Base-by-base conservation (phyloP, 2,329 filamentous ascomycete species). In the Arthrobotrys iridis region DNA sequence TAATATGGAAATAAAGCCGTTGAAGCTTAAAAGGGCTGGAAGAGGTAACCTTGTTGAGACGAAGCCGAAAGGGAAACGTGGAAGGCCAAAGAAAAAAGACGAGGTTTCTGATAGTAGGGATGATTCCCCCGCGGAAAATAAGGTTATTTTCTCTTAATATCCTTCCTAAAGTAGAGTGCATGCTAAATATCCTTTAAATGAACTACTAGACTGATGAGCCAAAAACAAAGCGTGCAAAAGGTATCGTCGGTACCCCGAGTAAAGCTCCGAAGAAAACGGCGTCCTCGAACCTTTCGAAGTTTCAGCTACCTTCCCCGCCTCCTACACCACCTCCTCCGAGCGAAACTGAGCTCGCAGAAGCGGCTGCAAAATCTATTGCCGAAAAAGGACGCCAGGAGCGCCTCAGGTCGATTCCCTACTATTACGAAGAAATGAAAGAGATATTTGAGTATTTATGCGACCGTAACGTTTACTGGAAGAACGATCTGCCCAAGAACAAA, bases 401-500 rank as follows among this genome's bases (percentile, higher is more conserved):
- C 6, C 22, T 72, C 5, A 64, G 52, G 18, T 7, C 8, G 1
- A 33, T 72, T 6, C 59, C 67, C 1, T 72, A 65, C 41, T 73
- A 73, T 37, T 63, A 46, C 11, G 68, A 73, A 37, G 68, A 73
- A 46, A 73, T 73, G 60, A 73, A 65, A 28, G 68, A 73, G 20
- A 73, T 73, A 10, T 73, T 73, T 18, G 68, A 73, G 11, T 73
- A 26, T 18, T 52, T 73, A 1, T 73, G 68, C 15, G 60, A 73
- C 28, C 60, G 68, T 11, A 30, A 40, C 7, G 60, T 73, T 7
- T 73, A 73, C 35, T 73, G 68, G 68, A 46, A 40, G 8, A 65
- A 60, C 41, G 68, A 73, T 24, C 68, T 73, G 2, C 68, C 68
- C 8, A 58, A 37, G 7, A 65, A 73, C 33, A 73, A 73, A 28